Evolutionary conservation across 192 early-diverging fungal genomes (phyloP).

Genomic region (Entomortierella parvispora): DNA sequence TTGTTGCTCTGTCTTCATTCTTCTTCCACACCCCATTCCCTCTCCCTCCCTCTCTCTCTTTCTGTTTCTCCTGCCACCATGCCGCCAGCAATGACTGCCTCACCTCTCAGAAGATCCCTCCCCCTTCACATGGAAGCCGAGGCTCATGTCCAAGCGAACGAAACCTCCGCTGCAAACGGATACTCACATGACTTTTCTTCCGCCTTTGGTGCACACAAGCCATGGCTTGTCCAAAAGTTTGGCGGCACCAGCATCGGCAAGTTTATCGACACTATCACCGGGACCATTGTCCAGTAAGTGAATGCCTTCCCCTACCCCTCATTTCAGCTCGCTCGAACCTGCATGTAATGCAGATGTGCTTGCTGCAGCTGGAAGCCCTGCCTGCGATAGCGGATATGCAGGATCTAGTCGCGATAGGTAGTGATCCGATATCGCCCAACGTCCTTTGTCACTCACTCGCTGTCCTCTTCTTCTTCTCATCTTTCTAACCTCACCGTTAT

Average conservation of each 20-base stretch:
- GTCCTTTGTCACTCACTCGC: neutral
- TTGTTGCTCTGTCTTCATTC: no score
- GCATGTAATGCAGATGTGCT: no score
- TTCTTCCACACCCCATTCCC: no score
- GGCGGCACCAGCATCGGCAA: constrained; percentile 97
- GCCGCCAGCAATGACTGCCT: constrained; percentile 32
- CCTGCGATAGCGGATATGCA: no score
- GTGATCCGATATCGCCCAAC: no score
- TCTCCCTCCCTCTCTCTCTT: neutral
- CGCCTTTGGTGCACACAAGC: constrained; percentile 31
- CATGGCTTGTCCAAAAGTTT: constrained; percentile 91
- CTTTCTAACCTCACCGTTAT: constrained; percentile 1
- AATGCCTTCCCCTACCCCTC: neutral
- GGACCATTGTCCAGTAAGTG: constrained; percentile 87
- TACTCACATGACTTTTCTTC: neutral
- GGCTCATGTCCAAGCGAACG: constrained; percentile 7
- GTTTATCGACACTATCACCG: constrained; percentile 76
- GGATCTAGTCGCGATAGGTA: no score
- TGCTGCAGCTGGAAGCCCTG: no score
- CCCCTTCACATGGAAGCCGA: constrained; percentile 24
- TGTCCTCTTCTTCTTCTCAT: constrained; percentile 4
- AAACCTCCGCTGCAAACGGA: neutral
- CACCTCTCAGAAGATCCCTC: constrained; percentile 43
- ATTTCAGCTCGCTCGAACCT: neutral
- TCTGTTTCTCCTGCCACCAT: neutral